Evolutionary conservation across 179 eudicot species (phyloP).

Genomic region (Beta corolliflora): DNA sequence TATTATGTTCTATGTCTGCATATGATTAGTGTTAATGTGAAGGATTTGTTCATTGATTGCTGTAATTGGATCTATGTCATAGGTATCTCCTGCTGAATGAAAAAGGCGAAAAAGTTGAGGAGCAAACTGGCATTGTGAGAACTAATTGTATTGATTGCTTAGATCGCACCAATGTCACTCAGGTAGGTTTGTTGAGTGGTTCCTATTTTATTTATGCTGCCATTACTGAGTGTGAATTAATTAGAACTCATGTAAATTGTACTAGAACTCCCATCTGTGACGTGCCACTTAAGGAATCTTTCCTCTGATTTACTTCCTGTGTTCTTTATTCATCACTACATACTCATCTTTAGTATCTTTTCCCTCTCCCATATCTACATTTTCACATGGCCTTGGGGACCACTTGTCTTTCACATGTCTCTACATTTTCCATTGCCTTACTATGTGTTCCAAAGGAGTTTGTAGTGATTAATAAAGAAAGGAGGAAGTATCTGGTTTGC

Average conservation of each 20-base stretch:
- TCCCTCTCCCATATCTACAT: too few species aligned
- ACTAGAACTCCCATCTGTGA: background rate
- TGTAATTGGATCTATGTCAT: conserved; percentile 27
- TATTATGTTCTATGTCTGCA: background rate
- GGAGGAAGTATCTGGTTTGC: background rate
- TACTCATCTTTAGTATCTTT: too few species aligned
- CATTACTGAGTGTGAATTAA: background rate
- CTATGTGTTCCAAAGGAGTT: too few species aligned
- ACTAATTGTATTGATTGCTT: conserved; percentile 97
- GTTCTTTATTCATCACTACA: too few species aligned
- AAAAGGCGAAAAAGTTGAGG: conserved; percentile 78
- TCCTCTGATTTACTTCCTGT: background rate
- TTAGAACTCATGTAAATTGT: background rate
- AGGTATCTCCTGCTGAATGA: conserved; percentile 88
- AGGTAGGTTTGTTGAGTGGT: conserved; percentile 44
- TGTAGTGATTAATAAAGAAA: too few species aligned
- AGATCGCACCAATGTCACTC: conserved; percentile 98
- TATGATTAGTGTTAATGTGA: background rate
- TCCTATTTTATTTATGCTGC: conserved; percentile 4
- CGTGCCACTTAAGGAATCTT: background rate
- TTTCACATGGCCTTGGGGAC: too few species aligned
- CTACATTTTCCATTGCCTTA: too few species aligned
- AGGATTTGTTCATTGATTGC: background rate
- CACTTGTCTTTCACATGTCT: too few species aligned
- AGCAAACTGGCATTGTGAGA: conserved; percentile 83